Conservation (phyloP, 2,329 filamentous ascomycete genomes). For the Pezicula carpinea region DNA sequence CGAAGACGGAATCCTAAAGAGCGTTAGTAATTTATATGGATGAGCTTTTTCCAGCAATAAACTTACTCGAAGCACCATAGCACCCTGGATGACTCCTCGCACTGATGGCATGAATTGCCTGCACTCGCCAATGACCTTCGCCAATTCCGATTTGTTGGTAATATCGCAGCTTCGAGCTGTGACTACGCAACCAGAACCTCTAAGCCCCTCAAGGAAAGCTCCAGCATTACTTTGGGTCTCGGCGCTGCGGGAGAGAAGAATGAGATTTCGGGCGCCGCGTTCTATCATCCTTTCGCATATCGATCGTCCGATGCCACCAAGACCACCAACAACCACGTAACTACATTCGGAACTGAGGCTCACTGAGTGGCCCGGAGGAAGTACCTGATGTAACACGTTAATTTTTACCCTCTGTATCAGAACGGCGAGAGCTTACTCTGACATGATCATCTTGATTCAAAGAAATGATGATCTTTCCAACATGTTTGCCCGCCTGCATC, state of each 20-base stretch:
- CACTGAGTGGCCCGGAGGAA: not conserved
- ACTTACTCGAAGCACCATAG: slow-evolving; percentile 2
- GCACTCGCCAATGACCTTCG: not conserved
- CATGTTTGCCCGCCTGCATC: slow-evolving; percentile 2
- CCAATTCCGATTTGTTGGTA: not conserved
- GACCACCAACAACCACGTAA: slow-evolving; percentile 25
- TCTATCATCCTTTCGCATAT: slow-evolving; percentile 7
- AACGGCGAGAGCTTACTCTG: not conserved
- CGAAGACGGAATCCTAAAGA: slow-evolving; percentile 18
- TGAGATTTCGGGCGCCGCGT: slow-evolving; percentile 7
- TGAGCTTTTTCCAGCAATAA: not conserved
- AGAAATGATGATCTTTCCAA: slow-evolving; percentile 20
- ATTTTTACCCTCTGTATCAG: not conserved
- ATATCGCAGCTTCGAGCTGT: not conserved
- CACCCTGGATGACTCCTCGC: not conserved
- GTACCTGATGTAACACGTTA: slow-evolving; percentile 8
- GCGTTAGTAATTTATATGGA: not conserved
- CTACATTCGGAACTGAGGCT: slow-evolving; percentile 8
- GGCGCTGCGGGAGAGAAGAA: not conserved
- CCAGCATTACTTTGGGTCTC: not conserved
- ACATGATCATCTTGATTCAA: not conserved
- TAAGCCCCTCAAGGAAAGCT: not conserved
- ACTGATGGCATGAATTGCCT: not conserved
- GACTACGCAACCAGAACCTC: not conserved
- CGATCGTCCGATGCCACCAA: slow-evolving; percentile 15